A percentile compares a stretch with the other conserved stretches of the same genome.
These are phyloP conservation scores for Talaromyces sp. DNA, from an alignment of 2,329 filamentous ascomycete genomes.

Conservation along the genomic window DNA sequence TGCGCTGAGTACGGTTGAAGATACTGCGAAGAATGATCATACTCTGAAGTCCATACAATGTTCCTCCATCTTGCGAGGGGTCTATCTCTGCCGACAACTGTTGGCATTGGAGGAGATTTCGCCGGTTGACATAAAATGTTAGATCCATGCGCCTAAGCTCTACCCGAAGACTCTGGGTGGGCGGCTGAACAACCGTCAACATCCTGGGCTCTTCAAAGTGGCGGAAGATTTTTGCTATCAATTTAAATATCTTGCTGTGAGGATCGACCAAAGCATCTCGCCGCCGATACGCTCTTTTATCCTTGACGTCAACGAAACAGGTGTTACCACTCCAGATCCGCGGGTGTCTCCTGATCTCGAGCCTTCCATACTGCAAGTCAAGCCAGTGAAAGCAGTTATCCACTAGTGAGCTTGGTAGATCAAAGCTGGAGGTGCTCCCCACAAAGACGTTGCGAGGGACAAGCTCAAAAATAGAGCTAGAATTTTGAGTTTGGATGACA, in stretches of 20 bases:
- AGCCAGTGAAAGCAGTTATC: conserved; percentile 58
- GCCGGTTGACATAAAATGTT: conserved; percentile 47
- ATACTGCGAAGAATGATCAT: conserved; percentile 53
- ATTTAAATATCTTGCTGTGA: conserved; percentile 34
- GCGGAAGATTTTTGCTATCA: conserved; percentile 42
- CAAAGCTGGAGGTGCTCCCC: conserved; percentile 22
- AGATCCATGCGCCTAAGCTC: conserved; percentile 52
- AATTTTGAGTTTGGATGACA: conserved; percentile 43
- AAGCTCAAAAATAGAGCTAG: conserved; percentile 34
- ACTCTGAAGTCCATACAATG: conserved; percentile 54
- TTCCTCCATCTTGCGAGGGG: conserved; percentile 54
- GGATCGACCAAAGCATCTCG: conserved; percentile 40
- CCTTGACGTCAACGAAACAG: conserved; percentile 37
- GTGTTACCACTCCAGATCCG: conserved; percentile 39
- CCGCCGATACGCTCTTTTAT: neutral
- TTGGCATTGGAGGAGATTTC: conserved; percentile 40
- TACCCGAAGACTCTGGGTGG: conserved; percentile 30
- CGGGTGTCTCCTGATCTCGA: conserved; percentile 50
- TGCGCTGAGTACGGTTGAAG: conserved; percentile 38
- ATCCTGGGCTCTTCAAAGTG: conserved; percentile 44
- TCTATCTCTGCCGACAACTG: conserved; percentile 53
- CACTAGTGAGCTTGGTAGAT: conserved; percentile 50
- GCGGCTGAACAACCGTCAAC: conserved; percentile 47
- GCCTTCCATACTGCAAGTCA: conserved; percentile 37
- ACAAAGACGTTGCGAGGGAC: conserved; percentile 27